These are phyloP conservation scores for Venturia oleaginea DNA, from an alignment of 2,329 filamentous ascomycete species.

Conservation along the genomic window DNA sequence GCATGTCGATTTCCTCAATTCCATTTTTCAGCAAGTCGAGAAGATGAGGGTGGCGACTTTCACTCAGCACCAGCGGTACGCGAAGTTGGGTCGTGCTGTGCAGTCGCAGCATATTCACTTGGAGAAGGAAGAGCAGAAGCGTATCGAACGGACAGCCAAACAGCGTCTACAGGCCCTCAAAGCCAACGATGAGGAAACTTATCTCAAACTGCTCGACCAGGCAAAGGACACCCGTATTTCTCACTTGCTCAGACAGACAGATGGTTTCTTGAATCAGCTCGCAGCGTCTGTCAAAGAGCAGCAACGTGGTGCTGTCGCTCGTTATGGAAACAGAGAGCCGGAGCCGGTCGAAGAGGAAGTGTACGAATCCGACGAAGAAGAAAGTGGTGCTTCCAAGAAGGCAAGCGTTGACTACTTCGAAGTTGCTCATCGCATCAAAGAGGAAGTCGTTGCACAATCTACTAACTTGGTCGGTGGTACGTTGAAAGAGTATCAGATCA, in stretches of 20 bases:
- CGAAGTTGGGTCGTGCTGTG: conserved; percentile 87
- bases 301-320: conserved; percentile 72
- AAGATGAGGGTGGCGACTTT: conserved; percentile 63
- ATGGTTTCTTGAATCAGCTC: conserved; percentile 93
- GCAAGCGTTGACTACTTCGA: conserved; percentile 98
- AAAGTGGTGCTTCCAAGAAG: conserved; percentile 55
- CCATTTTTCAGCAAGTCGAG: conserved; percentile 71
- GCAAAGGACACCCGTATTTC: conserved; percentile 99
- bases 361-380: conserved; percentile 58
- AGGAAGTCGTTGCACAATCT: conserved; percentile 79
- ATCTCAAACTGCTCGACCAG: conserved; percentile 93
- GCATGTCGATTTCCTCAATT: conserved; percentile 82
- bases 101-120: conserved; percentile 85
- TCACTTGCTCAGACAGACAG: conserved; percentile 90
- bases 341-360: conserved; percentile 45
- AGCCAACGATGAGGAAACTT: conserved; percentile 98
- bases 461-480: conserved; percentile 80
- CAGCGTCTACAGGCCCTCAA: conserved; percentile 98
- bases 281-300: conserved; percentile 91
- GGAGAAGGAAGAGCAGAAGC: conserved; percentile 98
- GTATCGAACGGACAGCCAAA: conserved; percentile 93
- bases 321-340: conserved; percentile 59
- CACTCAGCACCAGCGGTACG: conserved; percentile 62
- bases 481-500: conserved; percentile 95
- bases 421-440: conserved; percentile 90